These are phyloP conservation scores for Vitis riparia DNA, from an alignment of 164 flowering plant species.

Conservation along the genomic window DNA sequence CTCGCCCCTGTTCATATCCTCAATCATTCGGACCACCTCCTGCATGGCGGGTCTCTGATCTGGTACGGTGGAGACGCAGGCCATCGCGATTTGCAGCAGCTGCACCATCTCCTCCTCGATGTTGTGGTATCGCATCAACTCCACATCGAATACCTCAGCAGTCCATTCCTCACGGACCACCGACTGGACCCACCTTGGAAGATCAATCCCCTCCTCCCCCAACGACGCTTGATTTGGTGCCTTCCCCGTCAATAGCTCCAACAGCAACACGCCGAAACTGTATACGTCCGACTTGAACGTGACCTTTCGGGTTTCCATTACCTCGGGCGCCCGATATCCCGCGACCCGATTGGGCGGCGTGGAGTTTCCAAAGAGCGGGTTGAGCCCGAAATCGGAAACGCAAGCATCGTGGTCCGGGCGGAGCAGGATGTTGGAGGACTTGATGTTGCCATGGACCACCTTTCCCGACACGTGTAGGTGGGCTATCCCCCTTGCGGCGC, in stretches of 20 bases:
- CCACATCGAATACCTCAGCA: constrained; percentile 94
- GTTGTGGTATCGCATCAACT: constrained; percentile 78
- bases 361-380: constrained; percentile 60
- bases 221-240: constrained; percentile 90
- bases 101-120: constrained; percentile 98
- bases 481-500: constrained; percentile 74
- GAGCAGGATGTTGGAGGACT: constrained; percentile 86
- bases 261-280: constrained; percentile 80
- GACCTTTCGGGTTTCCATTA: constrained; percentile 74
- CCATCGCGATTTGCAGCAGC: constrained; percentile 89
- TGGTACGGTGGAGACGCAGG: constrained; percentile 80
- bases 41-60: constrained; percentile 80
- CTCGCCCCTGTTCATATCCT: constrained; percentile 68
- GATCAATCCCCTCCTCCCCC: constrained; percentile 92
- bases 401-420: constrained; percentile 56
- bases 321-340: constrained; percentile 96
- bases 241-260: constrained; percentile 89
- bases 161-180: constrained; percentile 99
- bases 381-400: constrained; percentile 79
- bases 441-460: constrained; percentile 87
- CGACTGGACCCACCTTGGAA: constrained; percentile 97
- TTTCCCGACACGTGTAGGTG: constrained; percentile 74
- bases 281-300: constrained; percentile 90
- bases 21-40: constrained; percentile 82
- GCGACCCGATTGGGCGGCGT: constrained; percentile 67